Evolutionary conservation across 2,329 filamentous ascomycete species (phyloP).

Genomic region (Xylariaceae sp.): DNA sequence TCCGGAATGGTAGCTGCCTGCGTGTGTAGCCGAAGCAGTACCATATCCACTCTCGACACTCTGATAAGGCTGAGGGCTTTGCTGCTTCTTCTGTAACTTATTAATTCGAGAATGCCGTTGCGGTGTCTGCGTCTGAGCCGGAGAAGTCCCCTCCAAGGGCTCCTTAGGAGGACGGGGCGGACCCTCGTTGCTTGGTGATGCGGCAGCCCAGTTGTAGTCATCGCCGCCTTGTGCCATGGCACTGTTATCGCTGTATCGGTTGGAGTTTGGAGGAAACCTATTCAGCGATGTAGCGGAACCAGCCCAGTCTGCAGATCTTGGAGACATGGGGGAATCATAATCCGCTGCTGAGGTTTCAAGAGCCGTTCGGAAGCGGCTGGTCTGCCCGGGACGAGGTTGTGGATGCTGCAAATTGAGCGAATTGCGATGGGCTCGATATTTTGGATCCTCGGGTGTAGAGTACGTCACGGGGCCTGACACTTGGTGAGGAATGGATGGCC

Average conservation of each 20-base stretch:
- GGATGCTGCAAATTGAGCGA: constrained; percentile 77
- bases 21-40: constrained; percentile 41
- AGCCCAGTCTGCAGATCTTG: constrained; percentile 58
- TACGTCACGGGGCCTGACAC: constrained; percentile 48
- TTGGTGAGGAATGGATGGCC: constrained; percentile 26
- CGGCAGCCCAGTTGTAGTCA: constrained; percentile 36
- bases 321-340: constrained; percentile 58
- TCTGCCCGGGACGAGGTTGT: constrained; percentile 70
- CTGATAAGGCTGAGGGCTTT: constrained; percentile 53
- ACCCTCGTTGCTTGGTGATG: constrained; percentile 39
- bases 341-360: constrained; percentile 70
- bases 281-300: constrained; percentile 56
- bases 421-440: constrained; percentile 78
- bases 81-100: constrained; percentile 44
- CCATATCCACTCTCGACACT: constrained; percentile 52
- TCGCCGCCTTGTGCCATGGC: constrained; percentile 33
- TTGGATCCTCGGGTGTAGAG: constrained; percentile 62
- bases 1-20: constrained; percentile 41
- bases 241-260: constrained; percentile 46
- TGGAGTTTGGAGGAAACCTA: constrained; percentile 43
- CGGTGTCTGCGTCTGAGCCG: constrained; percentile 34
- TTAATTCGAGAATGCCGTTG: constrained; percentile 43
- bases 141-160: constrained; percentile 42
- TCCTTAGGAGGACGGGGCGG: constrained; percentile 62
- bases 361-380: constrained; percentile 67